Conservation (phyloP, 805 yeast genomes). For the Ogataea paradorogensis region DNA sequence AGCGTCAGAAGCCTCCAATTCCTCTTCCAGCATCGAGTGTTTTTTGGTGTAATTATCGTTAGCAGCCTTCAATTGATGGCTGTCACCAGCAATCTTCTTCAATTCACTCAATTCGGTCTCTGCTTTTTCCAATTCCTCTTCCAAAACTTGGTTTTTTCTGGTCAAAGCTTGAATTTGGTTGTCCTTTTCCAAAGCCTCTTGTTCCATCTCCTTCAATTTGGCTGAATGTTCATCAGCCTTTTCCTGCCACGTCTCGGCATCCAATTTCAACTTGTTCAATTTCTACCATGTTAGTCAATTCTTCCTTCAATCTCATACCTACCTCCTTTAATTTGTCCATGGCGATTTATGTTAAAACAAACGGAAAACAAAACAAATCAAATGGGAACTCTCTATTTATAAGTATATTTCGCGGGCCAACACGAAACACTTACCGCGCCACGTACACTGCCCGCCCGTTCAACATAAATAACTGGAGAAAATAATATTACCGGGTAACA, state of each 20-base stretch:
- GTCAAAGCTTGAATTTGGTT: conserved; percentile 91
- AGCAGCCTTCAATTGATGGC: conserved; percentile 80
- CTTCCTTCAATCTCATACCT: conserved; percentile 22
- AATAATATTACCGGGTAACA: conserved; percentile 8
- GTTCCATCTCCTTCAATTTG: conserved; percentile 86
- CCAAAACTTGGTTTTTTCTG: conserved; percentile 87
- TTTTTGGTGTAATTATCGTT: conserved; percentile 91
- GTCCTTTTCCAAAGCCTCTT: conserved; percentile 87
- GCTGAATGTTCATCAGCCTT: conserved; percentile 84
- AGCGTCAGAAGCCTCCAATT: conserved; percentile 85
- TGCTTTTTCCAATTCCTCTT: conserved; percentile 74
- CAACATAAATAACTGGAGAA: not conserved
- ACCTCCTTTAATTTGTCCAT: conserved; percentile 53
- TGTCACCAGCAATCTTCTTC: conserved; percentile 87
- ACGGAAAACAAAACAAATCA: conserved; percentile 11
- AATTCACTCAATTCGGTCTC: conserved; percentile 71
- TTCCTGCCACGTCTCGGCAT: conserved; percentile 97
- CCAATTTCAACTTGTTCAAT: conserved; percentile 84
- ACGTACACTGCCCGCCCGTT: conserved; percentile 1
- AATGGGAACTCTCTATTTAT: conserved; percentile 11
- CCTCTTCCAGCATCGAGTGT: conserved; percentile 84
- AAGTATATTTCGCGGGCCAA: conserved; percentile 8
- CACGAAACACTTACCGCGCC: conserved; percentile 11
- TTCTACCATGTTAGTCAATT: conserved; percentile 46
- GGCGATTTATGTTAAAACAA: conserved; percentile 12